phyloP scores from a whole-genome alignment of 176 grass and related monocot species.

The Raddia distichophylla region DNA sequence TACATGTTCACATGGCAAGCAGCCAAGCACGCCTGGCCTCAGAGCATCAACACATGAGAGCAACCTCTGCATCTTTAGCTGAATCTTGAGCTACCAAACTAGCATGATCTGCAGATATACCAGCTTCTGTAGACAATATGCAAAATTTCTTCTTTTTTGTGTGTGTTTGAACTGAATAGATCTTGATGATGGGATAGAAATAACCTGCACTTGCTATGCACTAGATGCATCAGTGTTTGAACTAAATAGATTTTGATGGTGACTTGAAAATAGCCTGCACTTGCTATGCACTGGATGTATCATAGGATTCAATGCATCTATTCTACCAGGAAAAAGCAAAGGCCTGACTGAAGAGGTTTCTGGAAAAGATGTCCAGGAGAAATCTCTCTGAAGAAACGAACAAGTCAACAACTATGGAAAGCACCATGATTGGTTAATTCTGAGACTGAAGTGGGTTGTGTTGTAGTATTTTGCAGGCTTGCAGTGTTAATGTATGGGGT shows the following conservation, averaged over 20 bases:
- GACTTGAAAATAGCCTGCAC: not conserved
- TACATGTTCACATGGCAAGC: slow-evolving; percentile 49
- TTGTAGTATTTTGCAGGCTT: not conserved
- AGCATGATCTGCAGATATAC: not conserved
- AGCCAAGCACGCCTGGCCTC: slow-evolving; percentile 37
- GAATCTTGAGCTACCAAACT: slow-evolving; percentile 36
- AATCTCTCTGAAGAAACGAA: too few relatives aligned
- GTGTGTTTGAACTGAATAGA: not conserved
- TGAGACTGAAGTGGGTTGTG: not conserved
- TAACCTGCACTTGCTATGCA: not conserved
- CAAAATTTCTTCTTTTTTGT: not conserved
- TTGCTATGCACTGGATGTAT: not conserved
- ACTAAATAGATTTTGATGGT: too few relatives aligned
- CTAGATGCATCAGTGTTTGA: not conserved
- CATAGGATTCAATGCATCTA: slow-evolving; percentile 1
- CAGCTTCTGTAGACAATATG: not conserved
- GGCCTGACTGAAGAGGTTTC: slow-evolving; percentile 21
- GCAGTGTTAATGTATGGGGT: not conserved
- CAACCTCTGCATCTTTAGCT: slow-evolving; percentile 26
- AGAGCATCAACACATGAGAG: slow-evolving; percentile 36
- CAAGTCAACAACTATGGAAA: not conserved
- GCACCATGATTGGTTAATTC: slow-evolving; percentile 20
- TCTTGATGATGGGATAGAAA: not conserved
- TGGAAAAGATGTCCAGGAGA: not conserved
- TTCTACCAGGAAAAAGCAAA: not conserved